Conservation (phyloP, 2,329 filamentous ascomycete genomes). For the Hymenoscyphus fructigenus region DNA sequence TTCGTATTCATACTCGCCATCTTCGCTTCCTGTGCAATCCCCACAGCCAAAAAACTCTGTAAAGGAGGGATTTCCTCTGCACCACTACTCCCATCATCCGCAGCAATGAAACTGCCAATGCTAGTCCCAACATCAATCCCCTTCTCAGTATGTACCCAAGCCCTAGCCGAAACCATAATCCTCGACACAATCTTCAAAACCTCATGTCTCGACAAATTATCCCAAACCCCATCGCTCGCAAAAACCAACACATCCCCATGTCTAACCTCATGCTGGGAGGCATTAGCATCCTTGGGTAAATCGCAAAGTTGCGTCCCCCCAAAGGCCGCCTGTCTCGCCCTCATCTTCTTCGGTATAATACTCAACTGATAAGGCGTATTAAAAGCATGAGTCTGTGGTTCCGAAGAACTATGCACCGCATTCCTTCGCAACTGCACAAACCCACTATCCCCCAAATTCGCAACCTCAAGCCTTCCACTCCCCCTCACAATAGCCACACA, state of each 20-base stretch:
- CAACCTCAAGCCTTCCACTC: conserved; percentile 77
- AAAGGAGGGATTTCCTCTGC: conserved; percentile 48
- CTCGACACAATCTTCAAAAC: conserved; percentile 76
- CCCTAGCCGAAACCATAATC: conserved; percentile 70
- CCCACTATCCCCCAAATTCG: conserved; percentile 93
- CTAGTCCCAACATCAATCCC: conserved; percentile 64
- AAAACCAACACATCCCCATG: conserved; percentile 94
- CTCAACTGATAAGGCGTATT: conserved; percentile 96
- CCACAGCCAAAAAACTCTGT: conserved; percentile 75
- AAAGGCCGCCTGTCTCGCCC: conserved; percentile 78
- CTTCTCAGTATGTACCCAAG: conserved; percentile 66
- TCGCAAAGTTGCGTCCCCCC: conserved; percentile 81
- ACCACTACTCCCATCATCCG: conserved; percentile 42
- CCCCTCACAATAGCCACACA: conserved; percentile 77
- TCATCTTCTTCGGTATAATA: conserved; percentile 77
- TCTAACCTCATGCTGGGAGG: conserved; percentile 72
- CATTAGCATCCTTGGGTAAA: conserved; percentile 77
- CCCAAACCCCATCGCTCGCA: conserved; percentile 92
- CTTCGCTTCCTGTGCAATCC: conserved; percentile 81
- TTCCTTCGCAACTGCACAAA: conserved; percentile 85
- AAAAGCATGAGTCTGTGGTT: conserved; percentile 92
- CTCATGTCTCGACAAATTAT: conserved; percentile 91
- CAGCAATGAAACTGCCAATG: conserved; percentile 53
- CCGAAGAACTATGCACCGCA: conserved; percentile 78
- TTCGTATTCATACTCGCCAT: conserved; percentile 77